Conservation (phyloP, 148 eudicot genomes). For the Talinum fruticosum region DNA sequence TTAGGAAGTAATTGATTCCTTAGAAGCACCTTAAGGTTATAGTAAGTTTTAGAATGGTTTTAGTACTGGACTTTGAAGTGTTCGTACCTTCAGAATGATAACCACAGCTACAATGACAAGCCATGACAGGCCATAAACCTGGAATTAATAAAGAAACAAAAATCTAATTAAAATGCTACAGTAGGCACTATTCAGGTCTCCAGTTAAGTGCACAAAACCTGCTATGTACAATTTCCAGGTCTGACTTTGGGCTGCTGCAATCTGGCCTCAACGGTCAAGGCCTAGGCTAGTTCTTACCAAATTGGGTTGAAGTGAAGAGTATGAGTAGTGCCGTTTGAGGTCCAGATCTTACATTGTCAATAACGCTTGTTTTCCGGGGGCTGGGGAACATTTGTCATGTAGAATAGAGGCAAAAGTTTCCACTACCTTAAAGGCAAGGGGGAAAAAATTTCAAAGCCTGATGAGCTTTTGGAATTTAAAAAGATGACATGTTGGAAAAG, state of each 20-base stretch:
- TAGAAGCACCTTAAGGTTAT: not conserved
- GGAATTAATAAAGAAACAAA: slow-evolving; percentile 21
- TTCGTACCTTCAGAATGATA: slow-evolving; percentile 53
- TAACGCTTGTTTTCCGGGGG: too few species aligned
- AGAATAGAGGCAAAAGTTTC: too few species aligned
- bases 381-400: too few species aligned
- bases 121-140: slow-evolving; percentile 82
- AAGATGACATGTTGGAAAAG: not conserved
- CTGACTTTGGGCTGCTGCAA: not conserved
- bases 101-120: slow-evolving; percentile 69
- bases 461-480: not conserved
- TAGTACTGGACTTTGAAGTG: not conserved
- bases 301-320: too few species aligned
- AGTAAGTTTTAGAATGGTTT: not conserved
- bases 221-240: not conserved
- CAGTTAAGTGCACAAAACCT: not conserved
- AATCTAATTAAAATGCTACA: not conserved
- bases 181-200: not conserved
- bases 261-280: not conserved
- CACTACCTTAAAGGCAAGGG: too few species aligned
- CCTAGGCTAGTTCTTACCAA: not conserved
- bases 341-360: too few species aligned
- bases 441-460: not conserved
- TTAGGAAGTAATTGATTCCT: not conserved
- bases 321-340: too few species aligned